Conservation (phyloP, 2,329 filamentous ascomycete species). For the Colletotrichum sp. region DNA sequence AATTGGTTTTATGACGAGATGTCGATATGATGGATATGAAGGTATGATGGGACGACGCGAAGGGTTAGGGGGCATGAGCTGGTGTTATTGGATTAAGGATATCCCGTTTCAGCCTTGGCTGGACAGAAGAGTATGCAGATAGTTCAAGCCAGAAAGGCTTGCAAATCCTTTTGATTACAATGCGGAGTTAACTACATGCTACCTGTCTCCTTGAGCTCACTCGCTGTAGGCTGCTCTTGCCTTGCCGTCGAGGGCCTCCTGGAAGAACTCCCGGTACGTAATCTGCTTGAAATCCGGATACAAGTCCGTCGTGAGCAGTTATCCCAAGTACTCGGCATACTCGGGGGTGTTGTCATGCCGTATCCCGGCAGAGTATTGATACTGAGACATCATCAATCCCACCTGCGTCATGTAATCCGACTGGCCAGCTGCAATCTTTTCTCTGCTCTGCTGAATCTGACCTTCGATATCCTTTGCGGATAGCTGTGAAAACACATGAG, state of each 20-base stretch:
- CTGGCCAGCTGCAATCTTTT: neutral
- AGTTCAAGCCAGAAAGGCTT: neutral
- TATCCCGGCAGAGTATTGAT: slow-evolving; percentile 48
- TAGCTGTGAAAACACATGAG: neutral
- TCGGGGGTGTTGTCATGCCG: slow-evolving; percentile 59
- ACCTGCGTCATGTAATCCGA: neutral
- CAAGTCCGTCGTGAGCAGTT: slow-evolving; percentile 54
- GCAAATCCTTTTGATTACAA: neutral
- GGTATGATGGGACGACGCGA: neutral
- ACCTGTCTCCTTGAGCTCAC: neutral
- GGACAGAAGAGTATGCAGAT: neutral
- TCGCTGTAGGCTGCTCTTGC: neutral
- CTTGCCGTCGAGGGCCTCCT: neutral
- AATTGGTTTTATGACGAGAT: neutral
- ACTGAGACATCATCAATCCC: slow-evolving; percentile 36
- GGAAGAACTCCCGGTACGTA: neutral
- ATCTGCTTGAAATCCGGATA: slow-evolving; percentile 47
- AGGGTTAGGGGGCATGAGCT: neutral
- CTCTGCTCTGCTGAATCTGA: neutral
- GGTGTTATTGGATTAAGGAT: neutral
- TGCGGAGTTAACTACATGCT: neutral
- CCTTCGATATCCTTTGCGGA: neutral
- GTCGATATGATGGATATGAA: neutral
- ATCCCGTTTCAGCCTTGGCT: neutral
- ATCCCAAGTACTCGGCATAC: slow-evolving; percentile 58